Conservation (phyloP, 1,284 basidiomycete genomes). For the Heterobasidion irregulare region DNA sequence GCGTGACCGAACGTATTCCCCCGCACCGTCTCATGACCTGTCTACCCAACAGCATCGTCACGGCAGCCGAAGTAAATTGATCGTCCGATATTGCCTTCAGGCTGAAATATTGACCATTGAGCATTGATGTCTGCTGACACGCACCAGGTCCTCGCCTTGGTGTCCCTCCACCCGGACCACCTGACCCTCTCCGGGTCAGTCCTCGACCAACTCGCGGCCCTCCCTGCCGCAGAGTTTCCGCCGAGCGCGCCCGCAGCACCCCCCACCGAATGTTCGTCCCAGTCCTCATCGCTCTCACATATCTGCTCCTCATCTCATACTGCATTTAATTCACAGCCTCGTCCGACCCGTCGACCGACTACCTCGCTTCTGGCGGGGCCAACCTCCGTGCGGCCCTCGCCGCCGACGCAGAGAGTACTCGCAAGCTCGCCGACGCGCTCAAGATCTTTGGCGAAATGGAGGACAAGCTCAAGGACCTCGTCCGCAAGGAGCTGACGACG, state of each 20-base stretch:
- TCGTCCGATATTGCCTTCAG: background rate
- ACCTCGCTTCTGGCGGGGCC: constrained; percentile 24
- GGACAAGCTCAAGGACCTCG: constrained; percentile 27
- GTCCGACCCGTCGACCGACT: constrained; percentile 17
- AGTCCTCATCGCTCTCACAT: background rate
- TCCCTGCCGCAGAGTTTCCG: constrained; percentile 3
- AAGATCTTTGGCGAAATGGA: constrained; percentile 35
- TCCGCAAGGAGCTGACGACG: constrained; percentile 9
- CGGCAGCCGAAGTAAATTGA: constrained; percentile 27
- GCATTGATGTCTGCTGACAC: background rate
- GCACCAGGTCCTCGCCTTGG: constrained; percentile 31
- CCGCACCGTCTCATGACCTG: background rate
- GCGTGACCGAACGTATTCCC: background rate
- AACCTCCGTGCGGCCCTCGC: constrained; percentile 26
- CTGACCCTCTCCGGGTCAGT: constrained; percentile 36
- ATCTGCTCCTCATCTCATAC: constrained; percentile 2
- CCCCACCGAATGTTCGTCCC: background rate
- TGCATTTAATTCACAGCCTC: background rate
- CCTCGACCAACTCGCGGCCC: constrained; percentile 31
- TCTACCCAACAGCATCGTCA: constrained; percentile 28
- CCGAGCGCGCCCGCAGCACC: background rate
- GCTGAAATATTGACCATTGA: background rate
- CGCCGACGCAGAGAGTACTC: constrained; percentile 27
- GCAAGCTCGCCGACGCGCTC: constrained; percentile 36
- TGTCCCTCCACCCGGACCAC: constrained; percentile 33